These are phyloP conservation scores for Amanita phalloides DNA, from an alignment of 768 basidiomycete species.

Conservation along the genomic window DNA sequence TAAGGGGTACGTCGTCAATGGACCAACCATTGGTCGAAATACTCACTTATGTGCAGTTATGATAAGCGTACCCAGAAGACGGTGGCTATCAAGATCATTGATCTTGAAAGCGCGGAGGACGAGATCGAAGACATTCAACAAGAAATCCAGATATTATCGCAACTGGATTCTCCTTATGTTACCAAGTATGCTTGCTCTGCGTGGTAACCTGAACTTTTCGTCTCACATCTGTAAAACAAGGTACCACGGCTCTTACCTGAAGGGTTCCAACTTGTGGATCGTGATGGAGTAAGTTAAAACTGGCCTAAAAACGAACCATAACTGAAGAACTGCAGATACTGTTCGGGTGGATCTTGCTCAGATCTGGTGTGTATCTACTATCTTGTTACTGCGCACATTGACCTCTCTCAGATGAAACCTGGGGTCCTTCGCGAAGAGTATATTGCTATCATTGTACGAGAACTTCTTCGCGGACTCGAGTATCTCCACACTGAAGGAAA, in stretches of 20 bases:
- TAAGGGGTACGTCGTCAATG: conserved; percentile 61
- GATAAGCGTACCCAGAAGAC: conserved; percentile 94
- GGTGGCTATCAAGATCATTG: conserved; percentile 99
- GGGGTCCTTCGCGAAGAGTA: conserved; percentile 98
- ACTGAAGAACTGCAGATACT: conserved; percentile 50
- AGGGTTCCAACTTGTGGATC: conserved; percentile 96
- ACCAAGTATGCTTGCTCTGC: conserved; percentile 60
- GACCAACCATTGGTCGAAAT: conserved; percentile 8
- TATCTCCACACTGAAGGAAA: conserved; percentile 96
- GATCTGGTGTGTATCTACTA: conserved; percentile 56
- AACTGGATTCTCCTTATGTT: conserved; percentile 91
- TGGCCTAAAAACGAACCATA: background rate
- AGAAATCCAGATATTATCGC: conserved; percentile 96
- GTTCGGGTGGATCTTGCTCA: conserved; percentile 95
- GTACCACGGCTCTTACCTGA: conserved; percentile 94
- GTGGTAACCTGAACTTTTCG: background rate
- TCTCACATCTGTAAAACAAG: conserved; percentile 22
- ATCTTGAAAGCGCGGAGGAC: conserved; percentile 97
- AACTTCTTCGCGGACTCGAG: conserved; percentile 85
- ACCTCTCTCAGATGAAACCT: conserved; percentile 78
- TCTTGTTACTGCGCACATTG: conserved; percentile 9
- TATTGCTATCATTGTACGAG: conserved; percentile 92
- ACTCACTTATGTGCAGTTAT: conserved; percentile 42
- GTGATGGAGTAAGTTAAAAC: conserved; percentile 76
- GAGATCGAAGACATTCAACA: conserved; percentile 99